Evolutionary conservation across 495 filamentous ascomycete genomes (phyloP).

Genomic region (Jackrogersella multiformis): DNA sequence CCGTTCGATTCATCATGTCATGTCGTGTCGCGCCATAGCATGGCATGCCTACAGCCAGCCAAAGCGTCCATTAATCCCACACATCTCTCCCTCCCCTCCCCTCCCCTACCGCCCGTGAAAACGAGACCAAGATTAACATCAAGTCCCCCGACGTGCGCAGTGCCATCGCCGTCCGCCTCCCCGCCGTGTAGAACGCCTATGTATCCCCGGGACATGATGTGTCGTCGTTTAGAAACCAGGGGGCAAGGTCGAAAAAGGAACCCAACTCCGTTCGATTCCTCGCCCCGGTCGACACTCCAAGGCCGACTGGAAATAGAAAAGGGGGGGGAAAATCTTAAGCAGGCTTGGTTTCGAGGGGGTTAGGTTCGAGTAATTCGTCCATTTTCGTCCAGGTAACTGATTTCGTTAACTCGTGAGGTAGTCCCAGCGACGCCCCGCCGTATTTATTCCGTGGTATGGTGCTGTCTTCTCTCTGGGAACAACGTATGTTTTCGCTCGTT

Average conservation of each 20-base stretch:
- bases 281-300: neutral
- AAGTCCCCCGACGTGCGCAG: conserved; percentile 11
- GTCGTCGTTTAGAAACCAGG: neutral
- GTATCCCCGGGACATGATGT: conserved; percentile 29
- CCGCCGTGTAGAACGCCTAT: conserved; percentile 32
- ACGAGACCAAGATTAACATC: conserved; percentile 6
- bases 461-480: neutral
- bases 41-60: neutral
- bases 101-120: neutral
- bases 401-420: conserved; percentile 20
- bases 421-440: neutral
- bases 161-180: neutral
- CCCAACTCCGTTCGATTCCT: neutral
- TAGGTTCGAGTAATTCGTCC: neutral
- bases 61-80: neutral
- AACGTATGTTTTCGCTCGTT: conserved; percentile 6
- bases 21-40: neutral
- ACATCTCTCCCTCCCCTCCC: neutral
- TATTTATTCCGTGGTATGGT: neutral
- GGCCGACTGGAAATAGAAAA: neutral
- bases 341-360: neutral
- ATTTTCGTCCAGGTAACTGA: neutral
- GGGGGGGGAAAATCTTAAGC: no score
- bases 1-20: conserved; percentile 7
- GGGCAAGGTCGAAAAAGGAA: neutral